Base-by-base conservation (phyloP, 129 eudicot genomes). In the Centrapalus pauciflorus region DNA sequence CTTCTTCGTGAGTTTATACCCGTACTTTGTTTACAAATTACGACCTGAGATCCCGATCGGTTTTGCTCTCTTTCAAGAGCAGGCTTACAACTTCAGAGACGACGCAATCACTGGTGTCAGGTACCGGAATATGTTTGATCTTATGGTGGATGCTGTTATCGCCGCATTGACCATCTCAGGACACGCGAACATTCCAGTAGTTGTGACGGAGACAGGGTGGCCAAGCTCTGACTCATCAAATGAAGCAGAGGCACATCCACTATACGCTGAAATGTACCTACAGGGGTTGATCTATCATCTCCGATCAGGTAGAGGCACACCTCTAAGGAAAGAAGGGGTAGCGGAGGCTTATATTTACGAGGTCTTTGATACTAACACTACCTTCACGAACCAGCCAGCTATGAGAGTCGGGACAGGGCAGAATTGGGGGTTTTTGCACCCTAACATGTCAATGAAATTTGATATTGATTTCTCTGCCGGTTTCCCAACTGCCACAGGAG, bases 151-250 rank as follows among this genome's bases (percentile, higher is more conserved):
- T 32, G 81, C 83, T 0, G 85, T 90, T 0, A n/a, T 90, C 0
- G 78, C 88, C 0, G 86, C 91, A 3, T 74, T 84, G 76, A 77
- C 87, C 3, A 75, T 79, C n/a, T 70, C 83, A 0, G 95, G 97
- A 8, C 88, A 90, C 60, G 85, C 77, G 80, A 76, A 79, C 29
- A 79, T 90, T 26, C 95, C 89, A 4, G 27, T 90, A 17, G 77
- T 90, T 1, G 95, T 90, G 72, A 59, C 85, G 1, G 91, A 81
- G 57, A 90, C 89, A 0, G 91, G 95, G 13, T 90, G 97, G 97
- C 95, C 89, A 14, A 86, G 80, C 68, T 67, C 71, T 12, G 64
- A 7, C 16, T 45, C 28, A 0, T 10, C 37, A 13, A 74, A 35
- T n/a, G 90, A 81, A 34, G 48, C 61, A 0, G 83, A 83, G 32